Base-by-base conservation (phyloP, 306 rosid species). In the Aeschynomene evenia region DNA sequence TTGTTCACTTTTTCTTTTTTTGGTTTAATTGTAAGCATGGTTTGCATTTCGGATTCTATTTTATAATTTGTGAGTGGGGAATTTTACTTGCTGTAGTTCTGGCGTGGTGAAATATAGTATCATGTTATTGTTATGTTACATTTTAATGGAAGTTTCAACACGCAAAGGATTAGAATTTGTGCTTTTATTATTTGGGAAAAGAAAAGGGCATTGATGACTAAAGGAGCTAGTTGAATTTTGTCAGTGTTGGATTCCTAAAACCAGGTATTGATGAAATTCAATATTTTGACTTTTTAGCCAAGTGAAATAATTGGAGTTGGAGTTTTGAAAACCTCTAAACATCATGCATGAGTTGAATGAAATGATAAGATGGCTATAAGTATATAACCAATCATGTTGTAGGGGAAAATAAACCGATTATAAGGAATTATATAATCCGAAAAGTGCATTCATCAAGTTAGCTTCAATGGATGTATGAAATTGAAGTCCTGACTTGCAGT, bases 211-310 rank as follows among this genome's bases (percentile, higher is more conserved):
- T 65, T 45, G 46, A 51, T 58, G 60, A 24, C 33, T 3, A 21
- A 70, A 31, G 48, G 26, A 55, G 61, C 52, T 66, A 24, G 63
- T 22, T 52, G 42, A 49, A 59, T 22, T 40, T 55, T 14, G 58
- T n/a, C 50, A 6, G 9, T 21, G 48, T 55, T 71, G 39, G 13
- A 46, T 37, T 55, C 11, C 2, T 5, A 26, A 65, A 48, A 29
- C 55, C 46, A 54, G 50, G 9, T 63, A 16, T 54, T 70, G 69
- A 63, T 70, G 69, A 63, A 63, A 70, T 54, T 63, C 26, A 54
- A 18, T 11, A 6, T 23, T 70, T 70, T 29, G 42, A 45, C 24
- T 63, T 63, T 70, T 62, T 60, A 43, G 33, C 59, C 0, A 10
- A 46, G 39, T 9, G 34, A 63, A 37, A 51, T 6, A 22, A 45